phyloP scores from a whole-genome alignment of 1,139 yeast genomes.

The Nakaseomyces bracarensis region DNA sequence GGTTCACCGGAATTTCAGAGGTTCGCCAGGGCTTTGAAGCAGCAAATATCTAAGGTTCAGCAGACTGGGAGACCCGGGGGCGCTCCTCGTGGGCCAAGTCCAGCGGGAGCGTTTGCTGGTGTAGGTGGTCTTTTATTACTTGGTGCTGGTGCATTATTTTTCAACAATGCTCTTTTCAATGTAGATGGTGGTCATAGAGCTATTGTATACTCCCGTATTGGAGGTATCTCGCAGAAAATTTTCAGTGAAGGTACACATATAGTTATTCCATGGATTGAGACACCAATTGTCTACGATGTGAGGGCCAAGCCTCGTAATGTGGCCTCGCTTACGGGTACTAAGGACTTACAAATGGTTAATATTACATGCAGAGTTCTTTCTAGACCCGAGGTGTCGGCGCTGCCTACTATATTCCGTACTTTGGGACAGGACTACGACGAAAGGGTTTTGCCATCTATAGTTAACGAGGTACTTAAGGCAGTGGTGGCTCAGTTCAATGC shows the following conservation, averaged over 20 bases:
- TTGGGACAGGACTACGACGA: conserved; percentile 93
- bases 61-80: conserved; percentile 24
- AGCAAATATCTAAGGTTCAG: conserved; percentile 26
- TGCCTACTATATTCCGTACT: conserved; percentile 84
- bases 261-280: conserved; percentile 89
- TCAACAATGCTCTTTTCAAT: conserved; percentile 75
- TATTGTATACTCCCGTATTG: conserved; percentile 77
- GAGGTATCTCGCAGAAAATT: conserved; percentile 80
- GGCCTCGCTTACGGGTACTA: conserved; percentile 96
- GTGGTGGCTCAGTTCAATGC: conserved; percentile 99
- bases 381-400: conserved; percentile 69
- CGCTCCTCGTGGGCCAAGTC: conserved; percentile 40
- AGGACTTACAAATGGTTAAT: conserved; percentile 97
- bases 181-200: conserved; percentile 99
- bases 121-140: conserved; percentile 65
- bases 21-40: conserved; percentile 30
- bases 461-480: conserved; percentile 90
- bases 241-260: conserved; percentile 94
- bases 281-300: conserved; percentile 87
- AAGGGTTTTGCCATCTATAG: conserved; percentile 91
- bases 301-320: conserved; percentile 97
- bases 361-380: conserved; percentile 95
- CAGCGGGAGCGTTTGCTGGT: conserved; percentile 64
- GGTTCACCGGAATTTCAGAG: conserved; percentile 29
- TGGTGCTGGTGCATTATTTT: conserved; percentile 61